A percentile compares a stretch with the other conserved stretches of the same genome.
These are phyloP conservation scores for Neurospora sp. DNA, from an alignment of 495 filamentous ascomycete genomes.

Conservation along the genomic window DNA sequence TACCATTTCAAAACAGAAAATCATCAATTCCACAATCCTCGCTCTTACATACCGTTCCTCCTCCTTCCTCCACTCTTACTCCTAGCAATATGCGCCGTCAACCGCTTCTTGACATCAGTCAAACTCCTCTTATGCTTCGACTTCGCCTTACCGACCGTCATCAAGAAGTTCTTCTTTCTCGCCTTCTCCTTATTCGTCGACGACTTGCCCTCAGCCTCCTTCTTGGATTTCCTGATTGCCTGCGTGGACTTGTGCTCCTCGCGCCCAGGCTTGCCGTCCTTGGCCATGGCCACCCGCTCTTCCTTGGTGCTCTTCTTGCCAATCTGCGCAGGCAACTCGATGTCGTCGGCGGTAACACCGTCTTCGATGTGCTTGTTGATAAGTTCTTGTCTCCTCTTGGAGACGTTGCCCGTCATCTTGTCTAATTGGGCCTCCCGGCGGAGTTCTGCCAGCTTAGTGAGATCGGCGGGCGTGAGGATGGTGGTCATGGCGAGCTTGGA, in stretches of 20 bases:
- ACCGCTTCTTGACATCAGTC: slow-evolving; percentile 61
- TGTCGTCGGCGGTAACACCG: slow-evolving; percentile 74
- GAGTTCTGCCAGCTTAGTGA: slow-evolving; percentile 85
- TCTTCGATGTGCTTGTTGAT: slow-evolving; percentile 63
- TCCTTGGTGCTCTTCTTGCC: slow-evolving; percentile 63
- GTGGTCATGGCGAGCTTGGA: slow-evolving; percentile 67
- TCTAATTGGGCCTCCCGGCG: slow-evolving; percentile 59
- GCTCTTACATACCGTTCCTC: slow-evolving; percentile 43
- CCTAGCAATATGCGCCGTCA: slow-evolving; percentile 75
- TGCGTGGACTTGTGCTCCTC: slow-evolving; percentile 72
- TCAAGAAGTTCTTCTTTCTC: slow-evolving; percentile 92
- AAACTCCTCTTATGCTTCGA: slow-evolving; percentile 88
- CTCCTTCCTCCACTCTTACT: slow-evolving; percentile 76
- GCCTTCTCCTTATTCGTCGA: slow-evolving; percentile 98
- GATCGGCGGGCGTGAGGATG: slow-evolving; percentile 84
- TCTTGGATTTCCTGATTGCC: slow-evolving; percentile 71
- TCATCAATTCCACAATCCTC: neutral
- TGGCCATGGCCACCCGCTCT: slow-evolving; percentile 68
- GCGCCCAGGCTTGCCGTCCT: slow-evolving; percentile 61
- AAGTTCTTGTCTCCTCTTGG: slow-evolving; percentile 38
- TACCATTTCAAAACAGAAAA: neutral
- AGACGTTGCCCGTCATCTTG: slow-evolving; percentile 38
- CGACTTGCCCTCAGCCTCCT: slow-evolving; percentile 79
- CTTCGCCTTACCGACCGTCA: slow-evolving; percentile 93
- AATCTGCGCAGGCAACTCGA: slow-evolving; percentile 62